Evolutionary conservation across 1,284 basidiomycete genomes (phyloP).

Genomic region (Cystobasidiaceae sp.): DNA sequence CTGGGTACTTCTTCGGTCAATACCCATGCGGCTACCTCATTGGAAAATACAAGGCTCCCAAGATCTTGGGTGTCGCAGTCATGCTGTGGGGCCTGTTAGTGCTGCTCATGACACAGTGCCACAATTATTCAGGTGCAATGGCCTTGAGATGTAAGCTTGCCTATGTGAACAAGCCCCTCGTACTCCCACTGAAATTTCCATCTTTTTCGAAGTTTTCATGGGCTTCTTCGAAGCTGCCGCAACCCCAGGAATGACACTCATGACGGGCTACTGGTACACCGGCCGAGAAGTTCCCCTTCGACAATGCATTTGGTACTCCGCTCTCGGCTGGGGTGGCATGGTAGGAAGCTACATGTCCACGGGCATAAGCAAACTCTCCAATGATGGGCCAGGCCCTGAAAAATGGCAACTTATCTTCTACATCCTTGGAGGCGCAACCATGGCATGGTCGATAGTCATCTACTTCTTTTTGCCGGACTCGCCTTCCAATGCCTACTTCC

Average conservation of each 20-base stretch:
- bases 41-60: constrained; percentile 43
- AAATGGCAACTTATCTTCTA: constrained; percentile 46
- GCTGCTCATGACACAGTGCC: constrained; percentile 41
- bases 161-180: constrained; percentile 40
- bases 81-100: constrained; percentile 46
- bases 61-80: constrained; percentile 44
- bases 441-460: constrained; percentile 41
- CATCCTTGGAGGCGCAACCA: constrained; percentile 44
- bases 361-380: constrained; percentile 41
- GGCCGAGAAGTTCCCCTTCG: constrained; percentile 44
- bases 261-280: constrained; percentile 44
- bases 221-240: constrained; percentile 46
- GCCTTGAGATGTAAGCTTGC: constrained; percentile 40
- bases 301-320: constrained; percentile 47
- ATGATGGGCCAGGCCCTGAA: constrained; percentile 26
- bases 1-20: constrained; percentile 41
- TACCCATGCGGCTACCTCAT: constrained; percentile 43
- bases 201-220: constrained; percentile 4
- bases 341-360: constrained; percentile 46
- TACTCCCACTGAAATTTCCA: too few relatives aligned
- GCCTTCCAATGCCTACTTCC: constrained; percentile 44
- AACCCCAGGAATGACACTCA: constrained; percentile 45
- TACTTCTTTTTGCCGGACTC: constrained; percentile 46
- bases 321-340: constrained; percentile 47
- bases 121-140: constrained; percentile 38